Evolutionary conservation across 768 basidiomycete genomes (phyloP), one percentile per base, ranked within the genome.

Genomic region (Auriscalpium microsporum): DNA sequence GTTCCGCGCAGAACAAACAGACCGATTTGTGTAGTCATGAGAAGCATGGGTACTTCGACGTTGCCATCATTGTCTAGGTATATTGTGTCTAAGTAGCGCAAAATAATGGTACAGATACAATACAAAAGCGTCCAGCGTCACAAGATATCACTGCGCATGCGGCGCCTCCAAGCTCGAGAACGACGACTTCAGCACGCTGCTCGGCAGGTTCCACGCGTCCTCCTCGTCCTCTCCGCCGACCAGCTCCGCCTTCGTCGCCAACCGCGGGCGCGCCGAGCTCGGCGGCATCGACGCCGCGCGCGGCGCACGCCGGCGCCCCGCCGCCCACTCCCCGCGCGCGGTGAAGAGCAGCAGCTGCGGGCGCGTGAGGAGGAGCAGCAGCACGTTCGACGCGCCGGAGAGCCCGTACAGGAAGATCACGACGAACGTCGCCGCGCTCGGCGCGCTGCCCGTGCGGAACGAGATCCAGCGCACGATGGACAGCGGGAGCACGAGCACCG

Each of bases 381-480:
- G 38, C 13, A 75, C 75, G 52, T 77, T 78, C 50, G 69, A 57
- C 35, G 67, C 61, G 13, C 76, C 76, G 47, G 71, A 74, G 53
- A 76, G 70, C 6, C 65, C 62, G 56, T 69, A 75, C n/a, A 73
- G 52, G 7, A 65, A 56, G 14, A 64, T 54, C 34, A 66, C 70
- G 33, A 63, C 62, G 47, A 76, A 68, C 10, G 65, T 72, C 28
- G 69, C 68, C 10, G 68, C 67, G 2, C 40, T 42, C 40, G 70
- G 61, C 3, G 68, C 56, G 35, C 70, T 58, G 1, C 45, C 3
- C 4, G 49, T 55, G 28, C 53, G 28, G 56, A 73, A 74, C 8
- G 58, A 58, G 35, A 68, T 67, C 74, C 75, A 77, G 38, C 75
- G 73, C 16, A 70, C 65, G 47, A 75, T 57, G 55, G 72, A 72